Evolutionary conservation across 2,329 filamentous ascomycete species (phyloP).

Genomic region (Samsoniella hepiali): DNA sequence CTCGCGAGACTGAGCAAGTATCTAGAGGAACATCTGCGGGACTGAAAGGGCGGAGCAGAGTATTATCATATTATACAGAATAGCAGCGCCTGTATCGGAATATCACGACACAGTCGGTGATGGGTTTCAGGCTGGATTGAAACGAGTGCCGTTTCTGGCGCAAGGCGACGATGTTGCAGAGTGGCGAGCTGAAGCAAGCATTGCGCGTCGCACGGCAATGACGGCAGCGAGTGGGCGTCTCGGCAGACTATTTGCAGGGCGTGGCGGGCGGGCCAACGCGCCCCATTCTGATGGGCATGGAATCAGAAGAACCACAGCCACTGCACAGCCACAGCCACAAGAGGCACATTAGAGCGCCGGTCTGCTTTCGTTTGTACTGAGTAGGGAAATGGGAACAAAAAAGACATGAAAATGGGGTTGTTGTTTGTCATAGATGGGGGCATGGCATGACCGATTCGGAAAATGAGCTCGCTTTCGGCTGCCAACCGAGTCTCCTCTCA

Average conservation of each 20-base stretch:
- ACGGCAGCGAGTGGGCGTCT: background rate
- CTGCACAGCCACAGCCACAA: background rate
- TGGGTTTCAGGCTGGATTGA: background rate
- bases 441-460: background rate
- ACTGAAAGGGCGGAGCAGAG: background rate
- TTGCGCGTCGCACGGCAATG: constrained; percentile 13
- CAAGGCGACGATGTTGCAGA: background rate
- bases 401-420: background rate
- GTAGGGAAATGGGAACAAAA: background rate
- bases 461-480: background rate
- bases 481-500: background rate
- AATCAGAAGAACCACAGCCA: background rate
- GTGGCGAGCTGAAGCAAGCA: constrained; percentile 1
- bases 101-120: background rate
- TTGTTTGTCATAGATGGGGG: background rate
- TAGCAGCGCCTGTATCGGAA: background rate
- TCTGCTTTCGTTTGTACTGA: too few relatives aligned
- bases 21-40: constrained; percentile 25
- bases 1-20: constrained; percentile 49
- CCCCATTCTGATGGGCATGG: background rate
- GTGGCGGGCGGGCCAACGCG: background rate
- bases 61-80: background rate
- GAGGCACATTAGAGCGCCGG: too few relatives aligned
- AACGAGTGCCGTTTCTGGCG: background rate
- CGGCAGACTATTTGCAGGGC: background rate